phyloP scores from a whole-genome alignment of 2,329 filamentous ascomycete genomes.

The Aureobasidium mangrovei region DNA sequence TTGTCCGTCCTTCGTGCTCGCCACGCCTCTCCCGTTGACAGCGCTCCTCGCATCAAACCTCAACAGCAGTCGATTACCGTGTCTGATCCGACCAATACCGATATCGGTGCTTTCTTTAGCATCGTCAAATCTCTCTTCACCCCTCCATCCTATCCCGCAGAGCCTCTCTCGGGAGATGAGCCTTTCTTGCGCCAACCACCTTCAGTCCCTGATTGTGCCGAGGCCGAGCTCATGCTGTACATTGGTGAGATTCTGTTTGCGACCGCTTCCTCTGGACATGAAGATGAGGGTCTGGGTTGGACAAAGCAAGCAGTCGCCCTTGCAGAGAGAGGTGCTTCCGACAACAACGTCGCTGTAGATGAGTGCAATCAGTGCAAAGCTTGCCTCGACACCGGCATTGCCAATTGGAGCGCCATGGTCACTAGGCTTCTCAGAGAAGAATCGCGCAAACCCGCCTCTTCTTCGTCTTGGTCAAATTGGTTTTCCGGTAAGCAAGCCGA shows the following conservation, averaged over 20 bases:
- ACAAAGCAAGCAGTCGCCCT: constrained; percentile 37
- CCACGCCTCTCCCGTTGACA: constrained; percentile 45
- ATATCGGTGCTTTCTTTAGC: constrained; percentile 20
- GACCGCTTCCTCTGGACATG: constrained; percentile 40
- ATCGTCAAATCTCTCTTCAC: constrained; percentile 27
- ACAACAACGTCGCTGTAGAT: constrained; percentile 18
- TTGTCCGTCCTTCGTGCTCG: constrained; percentile 75
- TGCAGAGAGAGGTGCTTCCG: neutral
- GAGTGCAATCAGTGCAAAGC: constrained; percentile 59
- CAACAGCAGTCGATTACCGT: constrained; percentile 1
- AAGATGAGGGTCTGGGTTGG: constrained; percentile 73
- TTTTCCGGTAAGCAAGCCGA: constrained; percentile 17
- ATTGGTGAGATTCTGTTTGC: constrained; percentile 90
- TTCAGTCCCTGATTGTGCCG: constrained; percentile 59
- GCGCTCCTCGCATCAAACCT: constrained; percentile 21
- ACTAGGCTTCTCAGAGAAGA: constrained; percentile 46
- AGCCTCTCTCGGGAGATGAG: constrained; percentile 60
- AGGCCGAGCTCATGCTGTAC: constrained; percentile 78
- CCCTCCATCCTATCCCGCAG: constrained; percentile 50
- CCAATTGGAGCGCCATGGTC: constrained; percentile 81
- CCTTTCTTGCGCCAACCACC: constrained; percentile 55
- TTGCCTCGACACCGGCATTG: constrained; percentile 66
- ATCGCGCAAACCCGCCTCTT: constrained; percentile 22
- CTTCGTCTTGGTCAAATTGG: constrained; percentile 17
- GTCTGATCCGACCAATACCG: constrained; percentile 15